Evolutionary conservation across 2,329 filamentous ascomycete species (phyloP), one percentile per base, ranked within the genome.

Genomic region (Fusarium tricinctum): DNA sequence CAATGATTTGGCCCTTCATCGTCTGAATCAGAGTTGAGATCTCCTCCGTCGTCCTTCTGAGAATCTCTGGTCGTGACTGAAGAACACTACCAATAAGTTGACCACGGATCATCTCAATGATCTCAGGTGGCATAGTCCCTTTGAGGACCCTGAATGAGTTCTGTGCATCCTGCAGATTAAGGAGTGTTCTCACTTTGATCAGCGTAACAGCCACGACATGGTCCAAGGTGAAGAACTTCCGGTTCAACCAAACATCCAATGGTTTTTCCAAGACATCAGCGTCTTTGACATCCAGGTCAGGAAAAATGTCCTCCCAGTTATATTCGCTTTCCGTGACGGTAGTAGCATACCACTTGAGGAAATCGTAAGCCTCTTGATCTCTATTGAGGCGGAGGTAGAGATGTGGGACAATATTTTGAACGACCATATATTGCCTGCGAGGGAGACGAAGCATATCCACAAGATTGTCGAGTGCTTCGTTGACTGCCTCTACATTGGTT

Each of bases 331-430:
- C 28, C 9, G 28, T 6, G 10, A 3, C 12, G 30, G 47, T 60
- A 0, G 68, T 74, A 0, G 68, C 74, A 58, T 73, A 78, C 75
- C 77, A 79, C 68, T 77, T 81, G 5, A 79, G 46, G 38, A 83
- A 82, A 54, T 83, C 80, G 62, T 84, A 84, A 68, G 78, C 81
- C n/a, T 84, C 83, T 68, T 87, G 84, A 57, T 87, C 84, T 42
- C 72, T 76, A 20, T 79, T 78, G 8, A 87, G 76, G 4, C 84
- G 80, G 15, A 88, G 69, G 55, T 81, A 77, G 28, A 30, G 28
- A 30, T 30, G 10, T 13, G 28, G 28, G 12, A 30, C 10, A 30
- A 30, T 30, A 12, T 30, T 4, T 2, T 4, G 28, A 30, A 30
- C 28, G 9, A 3, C 28, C 28, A 30, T 13, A 4, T 28, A 28